Base-by-base conservation (phyloP, 805 yeast species). In the Schwanniomyces vanrijiae region DNA sequence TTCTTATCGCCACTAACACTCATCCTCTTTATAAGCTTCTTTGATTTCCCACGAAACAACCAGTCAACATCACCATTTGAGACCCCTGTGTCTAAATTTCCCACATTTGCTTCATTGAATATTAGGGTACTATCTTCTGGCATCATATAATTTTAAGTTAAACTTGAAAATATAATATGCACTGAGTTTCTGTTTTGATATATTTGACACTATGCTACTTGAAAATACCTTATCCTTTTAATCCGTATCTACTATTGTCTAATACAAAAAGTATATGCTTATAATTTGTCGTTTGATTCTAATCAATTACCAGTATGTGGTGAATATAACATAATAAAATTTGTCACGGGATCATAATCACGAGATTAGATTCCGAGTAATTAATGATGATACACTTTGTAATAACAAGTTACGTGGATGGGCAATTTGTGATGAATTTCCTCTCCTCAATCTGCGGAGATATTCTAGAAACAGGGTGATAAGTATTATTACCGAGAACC, bases 51-150 rank as follows among this genome's bases (percentile, higher is more conserved):
- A 56, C 90, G 73, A 60, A 87, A 87, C 22, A 88, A 70, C 96
- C 96, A 88, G 59, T 87, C 95, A 10, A 88, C 90, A 55, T 87
- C 92, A 38, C 88, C 85, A 56, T 84, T 83, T 43, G 85, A 70
- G 2, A 83, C 88, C 4, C 88, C 87, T 7, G 77, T 64, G 20
- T 68, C 73, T 42, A 55, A 59, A 25, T 48, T 54, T 5, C 48
- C 16, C 19, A 24, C 45, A 21, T 22, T 40, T 13, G 46, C 26
- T 19, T 24, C 21, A 22, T 22, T 38, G 29, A 31, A 10, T 3
- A n/a, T 9, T 11, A 19, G n/a, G 24, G 24, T 20, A 21, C 44
- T 42, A 18, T 43, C 38, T 20, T 44, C 47, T n/a, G 31, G 20
- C 47, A 44, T 44, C 2, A 19, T 40, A 8, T 26, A 40, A 40